Evolutionary conservation across 2,329 filamentous ascomycete species (phyloP).

Genomic region (Fusarium falciforme): DNA sequence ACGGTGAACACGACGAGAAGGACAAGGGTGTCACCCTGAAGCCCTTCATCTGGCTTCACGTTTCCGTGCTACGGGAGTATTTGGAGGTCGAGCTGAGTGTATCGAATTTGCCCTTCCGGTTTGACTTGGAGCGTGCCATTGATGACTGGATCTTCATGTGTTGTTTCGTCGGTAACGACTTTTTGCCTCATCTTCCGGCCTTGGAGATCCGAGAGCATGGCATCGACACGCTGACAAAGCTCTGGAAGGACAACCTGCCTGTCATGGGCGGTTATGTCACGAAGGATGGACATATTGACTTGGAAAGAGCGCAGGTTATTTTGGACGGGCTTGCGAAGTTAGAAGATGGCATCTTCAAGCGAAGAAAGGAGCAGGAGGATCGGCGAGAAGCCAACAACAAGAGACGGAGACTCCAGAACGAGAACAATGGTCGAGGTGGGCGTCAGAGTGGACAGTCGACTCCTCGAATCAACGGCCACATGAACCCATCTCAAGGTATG

Average conservation of each 20-base stretch:
- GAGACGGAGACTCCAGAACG: conserved; percentile 78
- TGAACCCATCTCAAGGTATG: conserved; percentile 49
- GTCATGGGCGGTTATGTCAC: conserved; percentile 96
- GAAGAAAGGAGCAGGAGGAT: conserved; percentile 87
- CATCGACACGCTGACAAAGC: conserved; percentile 95
- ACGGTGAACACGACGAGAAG: conserved; percentile 85
- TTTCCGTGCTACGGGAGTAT: conserved; percentile 91
- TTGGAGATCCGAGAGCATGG: conserved; percentile 97
- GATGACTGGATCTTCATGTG: conserved; percentile 99
- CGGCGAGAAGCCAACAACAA: conserved; percentile 83
- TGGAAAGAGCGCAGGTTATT: conserved; percentile 88
- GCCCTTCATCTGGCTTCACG: conserved; percentile 98
- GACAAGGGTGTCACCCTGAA: conserved; percentile 77
- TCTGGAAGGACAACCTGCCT: conserved; percentile 94
- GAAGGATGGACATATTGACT: conserved; percentile 91
- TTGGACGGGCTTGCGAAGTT: conserved; percentile 89
- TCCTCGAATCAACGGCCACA: conserved; percentile 47
- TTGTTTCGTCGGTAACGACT: conserved; percentile 99
- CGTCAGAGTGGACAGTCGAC: conserved; percentile 26
- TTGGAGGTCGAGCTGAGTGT: conserved; percentile 89
- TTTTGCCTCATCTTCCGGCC: conserved; percentile 95
- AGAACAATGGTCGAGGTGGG: conserved; percentile 51
- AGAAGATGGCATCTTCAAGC: conserved; percentile 92
- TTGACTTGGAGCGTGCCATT: conserved; percentile 92
- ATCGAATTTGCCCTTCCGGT: conserved; percentile 84